A percentile compares a stretch with the other conserved stretches of the same genome.
Evolutionary conservation across 192 early-diverging fungal species (phyloP).

Genomic region (Entomortierella beljakovae): DNA sequence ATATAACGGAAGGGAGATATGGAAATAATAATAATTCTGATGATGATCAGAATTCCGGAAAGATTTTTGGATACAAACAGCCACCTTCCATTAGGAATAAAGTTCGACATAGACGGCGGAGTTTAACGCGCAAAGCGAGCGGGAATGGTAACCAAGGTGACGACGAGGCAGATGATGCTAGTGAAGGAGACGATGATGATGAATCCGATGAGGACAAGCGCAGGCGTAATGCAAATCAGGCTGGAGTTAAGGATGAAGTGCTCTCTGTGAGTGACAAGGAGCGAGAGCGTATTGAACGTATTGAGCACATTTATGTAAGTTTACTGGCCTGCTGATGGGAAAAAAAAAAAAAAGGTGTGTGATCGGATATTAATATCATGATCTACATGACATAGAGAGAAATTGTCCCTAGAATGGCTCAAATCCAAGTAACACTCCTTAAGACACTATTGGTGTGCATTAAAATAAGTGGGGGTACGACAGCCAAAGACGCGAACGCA

Average conservation of each 20-base stretch:
- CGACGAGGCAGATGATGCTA: conserved; percentile 37
- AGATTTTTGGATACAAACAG: conserved; percentile 40
- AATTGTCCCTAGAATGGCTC: conserved; percentile 66
- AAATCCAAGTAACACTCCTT: conserved; percentile 63
- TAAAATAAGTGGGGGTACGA: conserved; percentile 54
- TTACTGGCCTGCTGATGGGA: neutral
- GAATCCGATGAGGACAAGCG: conserved; percentile 18
- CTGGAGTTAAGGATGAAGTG: conserved; percentile 3
- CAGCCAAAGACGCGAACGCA: conserved; percentile 44
- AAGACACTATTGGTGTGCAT: conserved; percentile 62
- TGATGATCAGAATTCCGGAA: conserved; percentile 43
- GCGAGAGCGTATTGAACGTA: conserved; percentile 53
- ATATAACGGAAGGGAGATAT: conserved; percentile 50
- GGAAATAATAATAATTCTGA: conserved; percentile 26
- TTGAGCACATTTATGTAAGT: conserved; percentile 67
- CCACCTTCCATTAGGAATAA: conserved; percentile 27
- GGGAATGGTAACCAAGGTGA: conserved; percentile 51
- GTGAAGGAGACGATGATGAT: conserved; percentile 24
- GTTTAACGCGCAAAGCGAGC: conserved; percentile 25
- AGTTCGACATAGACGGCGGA: conserved; percentile 13
- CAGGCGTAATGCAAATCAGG: neutral
- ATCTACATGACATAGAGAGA: conserved; percentile 32
- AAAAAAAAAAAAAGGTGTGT: neutral
- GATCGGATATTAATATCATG: no score
- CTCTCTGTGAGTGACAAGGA: conserved; percentile 38